These are phyloP conservation scores for Kalmusia sp. DNA, from an alignment of 2,329 filamentous ascomycete genomes.

Conservation along the genomic window DNA sequence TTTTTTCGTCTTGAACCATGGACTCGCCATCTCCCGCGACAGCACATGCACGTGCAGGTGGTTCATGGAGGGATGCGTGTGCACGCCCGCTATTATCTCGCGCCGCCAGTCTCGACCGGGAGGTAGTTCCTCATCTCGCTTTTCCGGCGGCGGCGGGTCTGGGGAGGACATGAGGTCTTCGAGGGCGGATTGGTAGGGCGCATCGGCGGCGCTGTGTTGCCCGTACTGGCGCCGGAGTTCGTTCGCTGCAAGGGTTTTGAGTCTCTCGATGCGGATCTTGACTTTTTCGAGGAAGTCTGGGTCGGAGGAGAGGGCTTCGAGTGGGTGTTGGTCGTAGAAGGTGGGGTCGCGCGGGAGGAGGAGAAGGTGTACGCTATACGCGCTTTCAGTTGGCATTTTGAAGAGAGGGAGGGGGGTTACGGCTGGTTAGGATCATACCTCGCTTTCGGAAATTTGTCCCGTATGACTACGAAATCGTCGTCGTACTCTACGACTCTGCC, in stretches of 20 bases:
- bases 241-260: constrained; percentile 71
- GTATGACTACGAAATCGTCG: constrained; percentile 75
- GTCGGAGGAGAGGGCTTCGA: constrained; percentile 75
- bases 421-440: constrained; percentile 27
- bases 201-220: constrained; percentile 67
- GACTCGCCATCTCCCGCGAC: constrained; percentile 78
- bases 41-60: constrained; percentile 91
- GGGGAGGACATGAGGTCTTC: constrained; percentile 56
- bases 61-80: constrained; percentile 89
- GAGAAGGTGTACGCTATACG: constrained; percentile 75
- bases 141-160: constrained; percentile 46
- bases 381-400: background rate
- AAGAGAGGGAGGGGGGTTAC: background rate
- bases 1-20: constrained; percentile 76
- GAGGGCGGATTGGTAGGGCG: constrained; percentile 65
- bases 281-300: constrained; percentile 71
- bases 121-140: constrained; percentile 57
- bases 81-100: constrained; percentile 80
- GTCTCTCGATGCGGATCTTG: constrained; percentile 64
- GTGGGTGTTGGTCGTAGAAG: constrained; percentile 72
- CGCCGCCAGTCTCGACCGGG: constrained; percentile 77
- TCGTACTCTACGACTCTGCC: constrained; percentile 70
- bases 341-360: constrained; percentile 77
- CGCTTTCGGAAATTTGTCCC: constrained; percentile 84
- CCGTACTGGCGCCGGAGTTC: constrained; percentile 78